Evolutionary conservation across 768 basidiomycete genomes (phyloP), one percentile per base, ranked within the genome.

Genomic region (Tylopilus sp.): DNA sequence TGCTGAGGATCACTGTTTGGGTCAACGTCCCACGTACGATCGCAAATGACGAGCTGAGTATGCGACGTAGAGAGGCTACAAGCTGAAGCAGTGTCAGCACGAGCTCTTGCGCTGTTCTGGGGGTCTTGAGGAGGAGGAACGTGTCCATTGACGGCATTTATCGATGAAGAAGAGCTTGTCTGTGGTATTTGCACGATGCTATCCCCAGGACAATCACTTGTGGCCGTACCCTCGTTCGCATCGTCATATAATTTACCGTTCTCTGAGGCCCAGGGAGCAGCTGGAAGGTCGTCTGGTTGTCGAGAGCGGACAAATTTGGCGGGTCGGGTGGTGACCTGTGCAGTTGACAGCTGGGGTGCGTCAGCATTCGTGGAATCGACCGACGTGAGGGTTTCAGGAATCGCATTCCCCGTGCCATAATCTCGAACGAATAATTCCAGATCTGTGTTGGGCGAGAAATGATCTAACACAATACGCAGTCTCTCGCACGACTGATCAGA

Each of bases 361-460:
- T 84, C 82, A 20, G 82, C 78, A 39, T 76, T 78, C 36, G 80
- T 78, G 66, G 89, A 91, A 71, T 93, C 88, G 67, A 95, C 82
- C 69, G 93, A 97, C 17, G 79, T 67, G n/a, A 92, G 93, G 10
- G 92, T 81, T 57, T 97, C 92, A 1, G 93, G 91, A 44, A 98
- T 94, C 53, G 81, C 75, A 54, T 79, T 82, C 33, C 94, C 95
- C 3, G 94, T 98, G 4, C 91, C 91, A 63, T 91, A 92, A 55
- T 87, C 82, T 30, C 81, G 80, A 11, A 98, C 92, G 59, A 98
- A 98, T 62, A 79, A 80, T 56, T 91, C 85, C 77, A 95, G 84
- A 60, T 98, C 97, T 44, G 79, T 83, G 26, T 87, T 87, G 0
- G 91, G 82, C 58, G 97, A 93, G 69, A 95, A 79, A 53, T 87